A percentile compares a stretch with the other conserved stretches of the same genome.
phyloP scores from a whole-genome alignment of 495 filamentous ascomycete species.

The Viridothelium virens region DNA sequence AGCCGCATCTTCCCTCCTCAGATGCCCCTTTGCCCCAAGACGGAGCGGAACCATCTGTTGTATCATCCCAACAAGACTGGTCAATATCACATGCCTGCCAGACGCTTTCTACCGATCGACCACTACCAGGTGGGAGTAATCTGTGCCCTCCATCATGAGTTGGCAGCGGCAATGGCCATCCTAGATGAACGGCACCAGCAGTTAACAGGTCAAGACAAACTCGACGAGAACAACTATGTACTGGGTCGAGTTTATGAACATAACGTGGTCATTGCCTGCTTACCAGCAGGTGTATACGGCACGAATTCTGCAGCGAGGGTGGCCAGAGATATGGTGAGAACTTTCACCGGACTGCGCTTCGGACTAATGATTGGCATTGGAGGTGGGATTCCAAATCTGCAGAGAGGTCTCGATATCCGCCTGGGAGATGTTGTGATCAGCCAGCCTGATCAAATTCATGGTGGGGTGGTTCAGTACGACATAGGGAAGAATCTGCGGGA shows the following conservation, averaged over 20 bases:
- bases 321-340: conserved; percentile 26
- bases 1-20: not conserved
- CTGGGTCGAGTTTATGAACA: conserved; percentile 16
- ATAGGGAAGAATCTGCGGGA: conserved; percentile 16
- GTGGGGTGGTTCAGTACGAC: conserved; percentile 20
- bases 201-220: not conserved
- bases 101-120: not conserved
- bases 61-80: not conserved
- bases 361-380: conserved; percentile 16
- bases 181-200: not conserved
- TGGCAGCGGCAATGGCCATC: not conserved
- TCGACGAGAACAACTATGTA: not conserved
- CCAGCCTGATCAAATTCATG: conserved; percentile 4
- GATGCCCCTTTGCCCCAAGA: not conserved
- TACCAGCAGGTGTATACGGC: conserved; percentile 35
- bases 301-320: conserved; percentile 30
- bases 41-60: not conserved
- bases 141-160: not conserved
- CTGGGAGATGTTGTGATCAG: conserved; percentile 16
- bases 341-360: conserved; percentile 9
- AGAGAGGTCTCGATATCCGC: conserved; percentile 9
- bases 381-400: conserved; percentile 8
- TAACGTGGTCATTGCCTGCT: conserved; percentile 41
- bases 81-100: not conserved
- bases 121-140: not conserved